A percentile compares a stretch with the other conserved stretches of the same genome.
phyloP scores from a whole-genome alignment of 1,139 yeast genomes.

The Taiozyma sp. region DNA sequence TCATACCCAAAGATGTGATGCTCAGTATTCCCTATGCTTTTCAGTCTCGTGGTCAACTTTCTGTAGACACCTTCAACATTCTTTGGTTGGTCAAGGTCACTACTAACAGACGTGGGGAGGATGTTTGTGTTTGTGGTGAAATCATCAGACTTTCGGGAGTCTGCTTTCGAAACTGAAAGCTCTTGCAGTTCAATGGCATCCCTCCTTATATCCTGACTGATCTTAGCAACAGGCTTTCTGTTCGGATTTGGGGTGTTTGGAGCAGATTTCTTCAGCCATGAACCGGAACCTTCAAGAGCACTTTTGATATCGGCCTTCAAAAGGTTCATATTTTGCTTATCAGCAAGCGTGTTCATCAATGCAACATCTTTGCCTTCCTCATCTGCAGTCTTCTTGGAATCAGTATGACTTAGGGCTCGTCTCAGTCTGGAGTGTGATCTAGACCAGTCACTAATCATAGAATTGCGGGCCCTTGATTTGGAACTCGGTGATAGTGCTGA shows the following conservation, averaged over 20 bases:
- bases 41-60: constrained; percentile 6
- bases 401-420: not conserved
- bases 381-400: not conserved
- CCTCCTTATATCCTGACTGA: not conserved
- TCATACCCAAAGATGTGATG: constrained; percentile 6
- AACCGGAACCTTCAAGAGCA: constrained; percentile 13
- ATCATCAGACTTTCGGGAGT: not conserved
- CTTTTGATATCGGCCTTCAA: constrained; percentile 7
- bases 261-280: constrained; percentile 6
- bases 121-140: not conserved
- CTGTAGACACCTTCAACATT: constrained; percentile 3
- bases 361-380: not conserved
- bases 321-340: constrained; percentile 4
- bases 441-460: not conserved
- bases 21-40: not conserved
- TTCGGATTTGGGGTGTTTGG: constrained; percentile 1
- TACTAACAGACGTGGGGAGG: constrained; percentile 10
- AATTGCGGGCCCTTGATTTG: not conserved
- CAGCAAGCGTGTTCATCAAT: constrained; percentile 1
- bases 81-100: not conserved
- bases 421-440: not conserved
- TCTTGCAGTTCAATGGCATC: not conserved
- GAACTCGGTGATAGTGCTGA: constrained; percentile 2
- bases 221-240: not conserved
- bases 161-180: not conserved